A percentile compares a stretch with the other conserved stretches of the same genome.
Evolutionary conservation across 2,329 filamentous ascomycete genomes (phyloP).

Genomic region (Curvularia verruculosa): DNA sequence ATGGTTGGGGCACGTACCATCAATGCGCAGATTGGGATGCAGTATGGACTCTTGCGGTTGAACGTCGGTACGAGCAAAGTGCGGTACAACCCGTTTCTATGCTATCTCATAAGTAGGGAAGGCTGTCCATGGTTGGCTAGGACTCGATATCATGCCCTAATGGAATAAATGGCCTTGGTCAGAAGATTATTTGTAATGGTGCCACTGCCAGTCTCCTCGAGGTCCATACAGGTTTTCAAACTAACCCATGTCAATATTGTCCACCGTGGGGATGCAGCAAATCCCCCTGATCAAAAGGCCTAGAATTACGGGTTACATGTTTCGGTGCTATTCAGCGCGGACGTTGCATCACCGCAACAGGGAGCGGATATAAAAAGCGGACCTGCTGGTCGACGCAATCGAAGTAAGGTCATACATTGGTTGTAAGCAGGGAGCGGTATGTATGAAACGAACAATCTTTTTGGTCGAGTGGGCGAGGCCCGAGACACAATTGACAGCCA

Average conservation of each 20-base stretch:
- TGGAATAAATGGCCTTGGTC: background rate
- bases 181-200: background rate
- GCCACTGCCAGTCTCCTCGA: background rate
- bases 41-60: slow-evolving; percentile 9
- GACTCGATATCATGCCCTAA: background rate
- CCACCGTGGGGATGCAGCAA: slow-evolving; percentile 2
- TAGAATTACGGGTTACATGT: background rate
- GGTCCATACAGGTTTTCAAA: background rate
- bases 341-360: slow-evolving; percentile 5
- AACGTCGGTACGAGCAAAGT: slow-evolving; percentile 2
- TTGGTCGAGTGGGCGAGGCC: background rate
- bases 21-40: slow-evolving; percentile 9
- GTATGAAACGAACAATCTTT: slow-evolving; percentile 5
- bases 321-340: slow-evolving; percentile 1
- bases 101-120: background rate
- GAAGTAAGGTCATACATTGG: background rate
- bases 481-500: background rate
- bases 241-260: slow-evolving; percentile 1
- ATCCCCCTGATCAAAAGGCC: background rate
- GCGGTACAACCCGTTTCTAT: background rate
- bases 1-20: slow-evolving; percentile 12
- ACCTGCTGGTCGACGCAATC: background rate
- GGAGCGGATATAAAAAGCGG: slow-evolving; percentile 14
- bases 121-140: background rate
- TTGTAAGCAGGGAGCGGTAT: background rate